Conservation (phyloP, 441 rosid genomes). For the Adansonia gregorii region DNA sequence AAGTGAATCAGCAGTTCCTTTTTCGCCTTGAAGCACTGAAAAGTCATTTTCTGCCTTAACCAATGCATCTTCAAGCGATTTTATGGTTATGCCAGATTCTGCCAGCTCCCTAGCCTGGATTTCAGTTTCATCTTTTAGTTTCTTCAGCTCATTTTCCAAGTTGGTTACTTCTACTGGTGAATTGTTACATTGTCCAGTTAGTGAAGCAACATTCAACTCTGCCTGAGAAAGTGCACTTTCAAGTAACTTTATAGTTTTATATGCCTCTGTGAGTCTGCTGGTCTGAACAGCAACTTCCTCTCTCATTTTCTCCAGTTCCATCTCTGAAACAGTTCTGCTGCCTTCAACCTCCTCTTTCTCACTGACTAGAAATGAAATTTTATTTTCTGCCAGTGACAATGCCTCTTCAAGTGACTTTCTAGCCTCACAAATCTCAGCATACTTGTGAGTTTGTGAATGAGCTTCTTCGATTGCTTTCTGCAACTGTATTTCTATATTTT, state of each 20-base stretch:
- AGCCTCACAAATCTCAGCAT: conserved; percentile 54
- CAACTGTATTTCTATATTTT: conserved; percentile 59
- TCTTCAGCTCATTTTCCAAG: conserved; percentile 61
- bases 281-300: conserved; percentile 54
- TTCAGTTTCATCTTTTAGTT: conserved; percentile 60
- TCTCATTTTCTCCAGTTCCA: conserved; percentile 58
- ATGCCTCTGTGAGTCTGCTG: conserved; percentile 57
- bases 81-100: conserved; percentile 56
- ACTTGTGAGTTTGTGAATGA: conserved; percentile 51
- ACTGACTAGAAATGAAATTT: conserved; percentile 50
- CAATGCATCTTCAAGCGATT: conserved; percentile 66
- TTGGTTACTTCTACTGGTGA: conserved; percentile 40
- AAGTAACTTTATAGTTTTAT: conserved; percentile 62
- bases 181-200: conserved; percentile 55
- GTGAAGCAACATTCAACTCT: conserved; percentile 49
- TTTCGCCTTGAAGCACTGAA: conserved; percentile 62
- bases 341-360: conserved; percentile 76
- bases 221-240: conserved; percentile 60
- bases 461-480: conserved; percentile 62
- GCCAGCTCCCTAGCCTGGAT: conserved; percentile 58
- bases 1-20: conserved; percentile 40
- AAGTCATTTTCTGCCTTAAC: conserved; percentile 53
- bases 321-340: conserved; percentile 49
- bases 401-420: conserved; percentile 70
- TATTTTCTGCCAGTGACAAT: conserved; percentile 59